These are phyloP conservation scores for Penicillium sp. DNA, from an alignment of 2,329 filamentous ascomycete species.

Conservation along the genomic window DNA sequence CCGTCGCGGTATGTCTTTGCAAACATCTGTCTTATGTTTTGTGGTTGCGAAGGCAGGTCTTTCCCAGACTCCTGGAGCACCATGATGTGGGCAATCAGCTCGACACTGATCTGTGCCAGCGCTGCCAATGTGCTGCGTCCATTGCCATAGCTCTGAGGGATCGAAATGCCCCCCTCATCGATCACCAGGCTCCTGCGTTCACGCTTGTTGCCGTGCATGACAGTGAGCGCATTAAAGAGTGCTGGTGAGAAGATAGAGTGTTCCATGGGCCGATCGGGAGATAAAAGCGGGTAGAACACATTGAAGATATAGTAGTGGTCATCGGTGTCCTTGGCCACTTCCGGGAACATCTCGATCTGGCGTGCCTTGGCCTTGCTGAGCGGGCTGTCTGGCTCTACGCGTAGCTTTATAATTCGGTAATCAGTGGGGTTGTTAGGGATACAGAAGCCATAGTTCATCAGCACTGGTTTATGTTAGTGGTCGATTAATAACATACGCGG, in stretches of 20 bases:
- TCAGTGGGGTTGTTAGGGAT: slow-evolving; percentile 43
- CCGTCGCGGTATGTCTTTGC: slow-evolving; percentile 43
- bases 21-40: slow-evolving; percentile 39
- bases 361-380: slow-evolving; percentile 34
- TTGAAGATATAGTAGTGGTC: slow-evolving; percentile 45
- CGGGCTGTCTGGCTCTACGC: slow-evolving; percentile 38
- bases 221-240: slow-evolving; percentile 40
- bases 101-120: slow-evolving; percentile 40
- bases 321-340: slow-evolving; percentile 26
- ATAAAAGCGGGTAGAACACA: slow-evolving; percentile 41
- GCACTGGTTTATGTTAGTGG: slow-evolving; percentile 27
- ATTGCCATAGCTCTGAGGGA: slow-evolving; percentile 32
- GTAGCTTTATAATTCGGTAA: slow-evolving; percentile 42
- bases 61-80: slow-evolving; percentile 31
- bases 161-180: slow-evolving; percentile 28
- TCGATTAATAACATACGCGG: neutral
- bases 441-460: slow-evolving; percentile 47
- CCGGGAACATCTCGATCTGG: slow-evolving; percentile 33
- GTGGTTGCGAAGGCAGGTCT: slow-evolving; percentile 25
- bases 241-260: slow-evolving; percentile 42
- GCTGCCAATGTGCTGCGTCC: slow-evolving; percentile 38
- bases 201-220: slow-evolving; percentile 41
- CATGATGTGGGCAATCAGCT: slow-evolving; percentile 39
- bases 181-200: slow-evolving; percentile 37
- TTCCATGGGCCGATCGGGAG: slow-evolving; percentile 34